Conservation (phyloP, 106 monocot species). For the Acorus calamus region DNA sequence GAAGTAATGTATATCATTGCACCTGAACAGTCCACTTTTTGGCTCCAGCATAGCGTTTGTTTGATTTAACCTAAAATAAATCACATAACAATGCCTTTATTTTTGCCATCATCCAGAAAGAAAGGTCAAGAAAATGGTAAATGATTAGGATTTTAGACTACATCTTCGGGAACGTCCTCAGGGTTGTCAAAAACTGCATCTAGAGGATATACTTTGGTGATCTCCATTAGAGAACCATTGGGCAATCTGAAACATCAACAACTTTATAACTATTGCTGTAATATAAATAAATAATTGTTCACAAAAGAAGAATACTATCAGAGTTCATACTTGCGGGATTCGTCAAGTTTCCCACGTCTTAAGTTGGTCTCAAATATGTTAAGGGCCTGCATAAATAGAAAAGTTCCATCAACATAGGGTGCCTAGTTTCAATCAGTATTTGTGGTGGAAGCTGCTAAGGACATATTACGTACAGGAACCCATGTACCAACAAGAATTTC, state of each 20-base stretch:
- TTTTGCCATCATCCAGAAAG: too few relatives aligned
- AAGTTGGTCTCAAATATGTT: constrained; percentile 96
- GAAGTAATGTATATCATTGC: not conserved
- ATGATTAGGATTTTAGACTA: constrained; percentile 12
- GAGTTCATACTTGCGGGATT: constrained; percentile 55
- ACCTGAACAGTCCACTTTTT: constrained; percentile 97
- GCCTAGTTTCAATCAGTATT: not conserved
- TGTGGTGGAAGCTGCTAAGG: not conserved
- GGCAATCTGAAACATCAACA: constrained; percentile 42
- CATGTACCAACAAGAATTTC: constrained; percentile 98
- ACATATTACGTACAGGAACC: constrained; percentile 71
- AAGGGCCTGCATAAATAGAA: constrained; percentile 43
- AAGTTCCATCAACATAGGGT: not conserved
- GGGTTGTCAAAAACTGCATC: constrained; percentile 87
- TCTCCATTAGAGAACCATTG: constrained; percentile 89
- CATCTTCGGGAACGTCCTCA: constrained; percentile 95
- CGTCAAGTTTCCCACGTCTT: constrained; percentile 87
- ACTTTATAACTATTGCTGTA: not conserved
- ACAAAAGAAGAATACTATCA: not conserved
- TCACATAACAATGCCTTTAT: not conserved
- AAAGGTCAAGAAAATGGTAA: too few relatives aligned
- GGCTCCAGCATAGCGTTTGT: constrained; percentile 83
- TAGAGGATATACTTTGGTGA: constrained; percentile 79
- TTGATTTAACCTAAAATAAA: constrained; percentile 57
- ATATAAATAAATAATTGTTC: not conserved